Percentiles rank a stretch among this genome's conserved stretches.
Conservation (phyloP, 768 basidiomycete species). For the Naematelia encephala region DNA sequence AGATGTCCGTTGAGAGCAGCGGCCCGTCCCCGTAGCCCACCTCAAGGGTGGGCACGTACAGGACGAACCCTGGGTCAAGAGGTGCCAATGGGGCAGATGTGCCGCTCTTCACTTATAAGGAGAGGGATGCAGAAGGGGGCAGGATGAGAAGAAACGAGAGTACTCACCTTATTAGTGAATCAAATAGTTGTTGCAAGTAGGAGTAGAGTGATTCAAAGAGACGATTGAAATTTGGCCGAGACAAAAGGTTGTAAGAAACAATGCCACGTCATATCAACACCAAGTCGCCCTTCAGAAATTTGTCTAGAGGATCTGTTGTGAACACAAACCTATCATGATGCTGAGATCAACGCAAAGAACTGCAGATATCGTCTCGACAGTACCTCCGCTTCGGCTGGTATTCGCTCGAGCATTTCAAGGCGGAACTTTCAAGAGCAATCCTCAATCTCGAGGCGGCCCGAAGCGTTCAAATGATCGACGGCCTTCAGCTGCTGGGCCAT, state of each 20-base stretch:
- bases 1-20: constrained; percentile 38
- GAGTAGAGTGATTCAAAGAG: not conserved
- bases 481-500: not conserved
- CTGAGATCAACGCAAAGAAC: not conserved
- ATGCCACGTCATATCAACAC: not conserved
- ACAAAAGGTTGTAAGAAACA: not conserved
- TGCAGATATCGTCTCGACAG: constrained; percentile 6
- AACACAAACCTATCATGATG: not conserved
- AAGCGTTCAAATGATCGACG: not conserved
- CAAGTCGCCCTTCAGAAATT: too few relatives aligned
- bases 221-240: not conserved
- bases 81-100: constrained; percentile 47
- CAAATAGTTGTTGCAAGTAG: too few relatives aligned
- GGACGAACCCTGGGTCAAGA: constrained; percentile 46
- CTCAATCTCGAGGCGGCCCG: too few relatives aligned
- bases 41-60: constrained; percentile 7
- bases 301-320: too few relatives aligned
- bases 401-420: constrained; percentile 23
- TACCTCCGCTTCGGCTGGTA: constrained; percentile 20
- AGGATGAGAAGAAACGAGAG: not conserved
- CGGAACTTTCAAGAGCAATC: too few relatives aligned
- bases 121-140: not conserved
- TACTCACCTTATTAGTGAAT: too few relatives aligned
- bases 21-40: constrained; percentile 11
- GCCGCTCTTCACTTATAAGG: constrained; percentile 42